Evolutionary conservation across 495 filamentous ascomycete species (phyloP).

Genomic region (Neurospora hispaniola): DNA sequence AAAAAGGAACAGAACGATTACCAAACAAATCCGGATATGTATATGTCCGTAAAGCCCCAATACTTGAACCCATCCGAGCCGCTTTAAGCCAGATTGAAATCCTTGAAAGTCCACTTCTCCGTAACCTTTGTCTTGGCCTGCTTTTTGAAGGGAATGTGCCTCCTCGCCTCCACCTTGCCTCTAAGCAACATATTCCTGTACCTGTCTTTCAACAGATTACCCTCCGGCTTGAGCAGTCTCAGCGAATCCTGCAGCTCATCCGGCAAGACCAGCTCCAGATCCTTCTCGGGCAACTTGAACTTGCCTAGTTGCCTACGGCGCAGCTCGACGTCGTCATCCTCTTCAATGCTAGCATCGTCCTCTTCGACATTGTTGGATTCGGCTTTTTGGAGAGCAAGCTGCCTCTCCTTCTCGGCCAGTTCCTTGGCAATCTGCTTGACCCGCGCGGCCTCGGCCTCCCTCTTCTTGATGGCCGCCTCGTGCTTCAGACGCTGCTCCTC

Average conservation of each 20-base stretch:
- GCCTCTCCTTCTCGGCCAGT: slow-evolving; percentile 47
- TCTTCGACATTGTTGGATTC: slow-evolving; percentile 30
- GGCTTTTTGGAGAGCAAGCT: slow-evolving; percentile 24
- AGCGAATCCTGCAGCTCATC: slow-evolving; percentile 92
- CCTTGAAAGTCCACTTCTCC: slow-evolving; percentile 96
- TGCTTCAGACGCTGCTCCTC: slow-evolving; percentile 61
- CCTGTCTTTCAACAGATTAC: slow-evolving; percentile 81
- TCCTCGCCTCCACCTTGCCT: slow-evolving; percentile 78
- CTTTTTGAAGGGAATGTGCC: slow-evolving; percentile 64
- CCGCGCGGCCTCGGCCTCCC: slow-evolving; percentile 52
- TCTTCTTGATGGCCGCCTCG: slow-evolving; percentile 60
- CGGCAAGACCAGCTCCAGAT: slow-evolving; percentile 78
- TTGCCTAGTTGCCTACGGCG: slow-evolving; percentile 71
- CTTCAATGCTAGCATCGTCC: slow-evolving; percentile 17
- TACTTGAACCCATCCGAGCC: background rate
- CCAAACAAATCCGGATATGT: background rate
- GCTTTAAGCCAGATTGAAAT: slow-evolving; percentile 41
- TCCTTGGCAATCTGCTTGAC: slow-evolving; percentile 52
- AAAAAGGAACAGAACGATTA: background rate
- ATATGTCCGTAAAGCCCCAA: background rate
- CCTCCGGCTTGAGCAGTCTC: slow-evolving; percentile 81
- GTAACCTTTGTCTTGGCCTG: slow-evolving; percentile 67
- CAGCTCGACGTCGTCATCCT: slow-evolving; percentile 52
- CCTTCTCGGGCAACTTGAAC: slow-evolving; percentile 62
- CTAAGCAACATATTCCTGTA: slow-evolving; percentile 80